Percentiles rank a stretch among this genome's conserved stretches.
These are phyloP conservation scores for Vachellia pachyceras DNA, from an alignment of 306 rosid species.

Conservation along the genomic window DNA sequence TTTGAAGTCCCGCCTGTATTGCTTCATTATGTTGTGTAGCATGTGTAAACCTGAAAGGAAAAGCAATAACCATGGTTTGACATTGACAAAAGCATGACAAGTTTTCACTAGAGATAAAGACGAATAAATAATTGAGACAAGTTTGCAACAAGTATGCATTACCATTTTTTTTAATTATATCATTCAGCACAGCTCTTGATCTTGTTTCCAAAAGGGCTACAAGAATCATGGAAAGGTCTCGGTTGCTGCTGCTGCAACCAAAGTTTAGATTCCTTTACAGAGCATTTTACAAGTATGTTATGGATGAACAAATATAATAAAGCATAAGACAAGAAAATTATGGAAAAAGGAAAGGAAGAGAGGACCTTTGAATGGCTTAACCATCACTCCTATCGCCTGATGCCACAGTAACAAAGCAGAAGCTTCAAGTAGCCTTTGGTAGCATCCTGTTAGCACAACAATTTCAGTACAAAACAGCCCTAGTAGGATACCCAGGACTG, in stretches of 20 bases:
- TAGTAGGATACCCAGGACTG: background rate
- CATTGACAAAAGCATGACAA: slow-evolving; percentile 34
- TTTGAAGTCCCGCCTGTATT: slow-evolving; percentile 85
- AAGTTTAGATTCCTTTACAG: slow-evolving; percentile 31
- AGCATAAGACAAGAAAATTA: slow-evolving; percentile 11
- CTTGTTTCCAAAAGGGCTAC: slow-evolving; percentile 94
- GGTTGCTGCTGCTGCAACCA: slow-evolving; percentile 84
- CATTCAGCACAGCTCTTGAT: slow-evolving; percentile 82
- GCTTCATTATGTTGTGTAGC: slow-evolving; percentile 99
- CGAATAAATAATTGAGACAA: background rate
- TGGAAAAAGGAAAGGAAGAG: background rate
- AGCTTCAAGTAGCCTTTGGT: slow-evolving; percentile 95
- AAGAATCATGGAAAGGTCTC: slow-evolving; percentile 99
- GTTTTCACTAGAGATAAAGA: background rate
- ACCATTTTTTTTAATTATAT: slow-evolving; percentile 93
- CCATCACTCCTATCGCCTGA: slow-evolving; percentile 83
- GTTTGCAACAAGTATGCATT: slow-evolving; percentile 31
- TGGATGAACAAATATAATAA: slow-evolving; percentile 31
- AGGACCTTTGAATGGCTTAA: slow-evolving; percentile 93
- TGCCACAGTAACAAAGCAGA: slow-evolving; percentile 87
- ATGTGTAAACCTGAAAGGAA: slow-evolving; percentile 83
- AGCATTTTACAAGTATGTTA: slow-evolving; percentile 24
- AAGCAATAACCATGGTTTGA: slow-evolving; percentile 30
- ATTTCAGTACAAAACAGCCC: slow-evolving; percentile 4
- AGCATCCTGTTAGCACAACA: slow-evolving; percentile 69